Evolutionary conservation across 2,329 filamentous ascomycete species (phyloP), one percentile per base, ranked within the genome.

Genomic region (Apiospora malaysiana): DNA sequence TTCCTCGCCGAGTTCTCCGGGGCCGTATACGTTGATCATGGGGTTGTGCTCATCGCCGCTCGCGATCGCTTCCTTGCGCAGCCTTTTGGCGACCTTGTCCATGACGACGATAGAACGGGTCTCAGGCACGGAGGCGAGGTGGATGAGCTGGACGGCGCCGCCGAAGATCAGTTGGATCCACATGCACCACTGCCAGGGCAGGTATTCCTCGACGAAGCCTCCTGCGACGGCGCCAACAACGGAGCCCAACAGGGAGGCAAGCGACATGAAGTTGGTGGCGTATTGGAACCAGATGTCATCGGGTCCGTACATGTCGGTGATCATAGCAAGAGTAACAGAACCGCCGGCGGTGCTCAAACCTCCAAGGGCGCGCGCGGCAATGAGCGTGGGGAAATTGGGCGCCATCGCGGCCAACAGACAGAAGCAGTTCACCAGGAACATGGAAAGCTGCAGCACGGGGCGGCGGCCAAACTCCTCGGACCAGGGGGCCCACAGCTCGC

Each of bases 401-500:
- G 92, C 91, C 47, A 94, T 81, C 0, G 88, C 92, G 18, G 92
- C 91, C 10, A 91, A 89, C 0, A 94, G 79, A 73, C 93, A 91
- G 84, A 88, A 95, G 71, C 94, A 80, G 75, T 95, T 95, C 79
- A 95, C 93, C 18, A 95, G 83, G 73, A 91, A 86, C 71, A 95
- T 82, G 47, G 89, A 92, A 27, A 87, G 81, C 84, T 94, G 93
- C 37, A 95, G 85, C 69, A 95, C 87, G 1, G 89, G 89, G 84
- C 89, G 91, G 67, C 93, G 88, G n/a, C 93, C 93, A 66, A 94
- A 85, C 77, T 95, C 93, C 79, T 96, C 93, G 63, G 89, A 92
- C 92, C 93, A 95, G 0, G 93, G 93, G 0, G 93, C 93, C 93
- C 93, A 95, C 0, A 95, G 85, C 82, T 95, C 93, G 79, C 93